Conservation (phyloP, 495 filamentous ascomycete species). For the Elaphomyces granulatus region DNA sequence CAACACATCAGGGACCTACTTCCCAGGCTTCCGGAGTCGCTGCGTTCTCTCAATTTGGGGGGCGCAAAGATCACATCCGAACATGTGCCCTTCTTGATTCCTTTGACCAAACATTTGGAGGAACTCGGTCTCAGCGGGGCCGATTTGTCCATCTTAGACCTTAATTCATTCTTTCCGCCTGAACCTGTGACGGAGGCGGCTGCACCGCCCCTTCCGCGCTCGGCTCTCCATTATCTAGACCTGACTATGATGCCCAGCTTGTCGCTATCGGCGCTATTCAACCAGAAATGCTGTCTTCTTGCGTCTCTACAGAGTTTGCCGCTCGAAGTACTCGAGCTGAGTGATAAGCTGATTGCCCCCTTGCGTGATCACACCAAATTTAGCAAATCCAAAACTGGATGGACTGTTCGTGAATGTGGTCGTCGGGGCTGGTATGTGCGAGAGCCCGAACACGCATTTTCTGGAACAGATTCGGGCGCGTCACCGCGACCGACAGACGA, state of each 20-base stretch:
- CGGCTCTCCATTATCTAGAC: slow-evolving; percentile 61
- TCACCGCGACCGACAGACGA: slow-evolving; percentile 20
- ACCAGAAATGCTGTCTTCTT: slow-evolving; percentile 38
- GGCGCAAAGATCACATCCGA: slow-evolving; percentile 53
- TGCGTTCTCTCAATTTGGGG: slow-evolving; percentile 64
- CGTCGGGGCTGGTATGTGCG: slow-evolving; percentile 57
- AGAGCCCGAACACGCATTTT: slow-evolving; percentile 18
- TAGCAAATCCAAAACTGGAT: slow-evolving; percentile 39
- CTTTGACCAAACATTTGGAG: slow-evolving; percentile 66
- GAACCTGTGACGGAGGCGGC: slow-evolving; percentile 8
- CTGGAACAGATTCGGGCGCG: slow-evolving; percentile 13
- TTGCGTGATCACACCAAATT: slow-evolving; percentile 38
- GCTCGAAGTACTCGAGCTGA: slow-evolving; percentile 66
- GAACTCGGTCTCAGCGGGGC: slow-evolving; percentile 60
- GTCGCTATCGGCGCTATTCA: slow-evolving; percentile 51
- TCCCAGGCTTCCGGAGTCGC: slow-evolving; percentile 48
- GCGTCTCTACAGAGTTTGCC: slow-evolving; percentile 49
- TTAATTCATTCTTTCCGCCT: slow-evolving; percentile 40
- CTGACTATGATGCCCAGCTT: slow-evolving; percentile 43
- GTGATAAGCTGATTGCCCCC: slow-evolving; percentile 52
- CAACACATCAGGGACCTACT: slow-evolving; percentile 52
- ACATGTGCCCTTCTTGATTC: slow-evolving; percentile 50
- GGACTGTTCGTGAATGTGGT: slow-evolving; percentile 56
- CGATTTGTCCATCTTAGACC: slow-evolving; percentile 46
- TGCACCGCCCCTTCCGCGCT: slow-evolving; percentile 26